Evolutionary conservation across 2,329 filamentous ascomycete species (phyloP).

Genomic region (Ceratocystis harringtonii): DNA sequence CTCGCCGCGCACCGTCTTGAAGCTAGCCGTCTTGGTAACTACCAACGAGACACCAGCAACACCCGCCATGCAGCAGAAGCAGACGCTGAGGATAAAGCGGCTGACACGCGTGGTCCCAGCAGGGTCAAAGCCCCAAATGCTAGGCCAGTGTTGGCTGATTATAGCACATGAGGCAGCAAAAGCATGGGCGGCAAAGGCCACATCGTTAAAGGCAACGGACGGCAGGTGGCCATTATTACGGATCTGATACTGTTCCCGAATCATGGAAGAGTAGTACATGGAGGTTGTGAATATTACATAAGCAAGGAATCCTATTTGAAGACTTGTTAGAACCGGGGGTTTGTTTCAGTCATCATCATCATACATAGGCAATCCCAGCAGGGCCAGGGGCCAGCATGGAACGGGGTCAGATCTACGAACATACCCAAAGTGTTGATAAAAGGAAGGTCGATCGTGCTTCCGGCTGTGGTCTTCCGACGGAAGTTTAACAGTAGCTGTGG

Average conservation of each 20-base stretch:
- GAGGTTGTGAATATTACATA: slow-evolving; percentile 62
- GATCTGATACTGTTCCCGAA: slow-evolving; percentile 69
- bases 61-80: slow-evolving; percentile 50
- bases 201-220: slow-evolving; percentile 79
- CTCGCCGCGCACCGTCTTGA: slow-evolving; percentile 20
- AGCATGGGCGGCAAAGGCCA: slow-evolving; percentile 74
- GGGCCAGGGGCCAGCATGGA: neutral
- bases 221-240: slow-evolving; percentile 63
- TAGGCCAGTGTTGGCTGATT: slow-evolving; percentile 63
- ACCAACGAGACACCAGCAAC: slow-evolving; percentile 37
- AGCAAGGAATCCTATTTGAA: slow-evolving; percentile 45
- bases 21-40: slow-evolving; percentile 26
- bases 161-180: slow-evolving; percentile 54
- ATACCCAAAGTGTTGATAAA: slow-evolving; percentile 51
- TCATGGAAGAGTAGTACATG: slow-evolving; percentile 64
- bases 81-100: slow-evolving; percentile 50
- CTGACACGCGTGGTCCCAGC: slow-evolving; percentile 41
- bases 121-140: slow-evolving; percentile 63
- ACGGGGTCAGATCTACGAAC: neutral
- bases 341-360: neutral
- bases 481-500: slow-evolving; percentile 76
- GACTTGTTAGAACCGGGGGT: neutral
- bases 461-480: slow-evolving; percentile 59
- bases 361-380: neutral
- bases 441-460: slow-evolving; percentile 79